phyloP scores from a whole-genome alignment of 208 protist genomes.

The Acanthamoeba royreba region DNA sequence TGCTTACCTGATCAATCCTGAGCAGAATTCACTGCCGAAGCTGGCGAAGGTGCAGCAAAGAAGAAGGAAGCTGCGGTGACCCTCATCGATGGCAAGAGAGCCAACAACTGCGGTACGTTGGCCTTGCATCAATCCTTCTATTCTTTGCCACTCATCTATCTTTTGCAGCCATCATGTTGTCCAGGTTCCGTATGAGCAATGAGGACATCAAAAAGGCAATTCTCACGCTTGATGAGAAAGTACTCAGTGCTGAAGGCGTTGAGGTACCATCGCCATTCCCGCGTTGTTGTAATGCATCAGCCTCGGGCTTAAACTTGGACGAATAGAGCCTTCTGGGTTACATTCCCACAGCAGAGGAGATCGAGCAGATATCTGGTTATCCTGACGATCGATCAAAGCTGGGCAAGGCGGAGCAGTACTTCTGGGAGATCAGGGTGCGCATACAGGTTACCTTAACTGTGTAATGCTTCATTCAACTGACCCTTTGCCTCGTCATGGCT shows the following conservation, averaged over 20 bases:
- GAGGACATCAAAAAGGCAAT: background rate
- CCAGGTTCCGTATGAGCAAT: background rate
- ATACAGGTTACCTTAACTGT: background rate
- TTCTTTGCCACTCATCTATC: background rate
- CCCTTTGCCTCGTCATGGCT: background rate
- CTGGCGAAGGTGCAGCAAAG: background rate
- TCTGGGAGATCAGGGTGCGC: background rate
- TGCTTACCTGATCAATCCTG: no score
- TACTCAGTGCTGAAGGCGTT: background rate
- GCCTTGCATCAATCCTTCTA: no score
- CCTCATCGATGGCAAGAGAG: background rate
- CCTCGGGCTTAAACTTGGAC: background rate
- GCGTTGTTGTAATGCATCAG: background rate
- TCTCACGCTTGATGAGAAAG: background rate
- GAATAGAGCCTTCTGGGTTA: background rate
- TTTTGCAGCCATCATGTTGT: background rate
- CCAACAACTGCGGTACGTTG: background rate
- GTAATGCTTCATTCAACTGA: background rate
- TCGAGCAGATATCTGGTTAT: background rate
- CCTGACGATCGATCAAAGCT: background rate
- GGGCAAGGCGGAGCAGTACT: constrained; percentile 34
- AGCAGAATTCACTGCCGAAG: background rate
- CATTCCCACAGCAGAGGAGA: background rate
- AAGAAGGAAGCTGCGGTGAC: background rate
- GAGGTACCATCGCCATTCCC: background rate